These are phyloP conservation scores for Mortierella sp. DNA, from an alignment of 371 early-diverging fungal genomes.

Conservation along the genomic window DNA sequence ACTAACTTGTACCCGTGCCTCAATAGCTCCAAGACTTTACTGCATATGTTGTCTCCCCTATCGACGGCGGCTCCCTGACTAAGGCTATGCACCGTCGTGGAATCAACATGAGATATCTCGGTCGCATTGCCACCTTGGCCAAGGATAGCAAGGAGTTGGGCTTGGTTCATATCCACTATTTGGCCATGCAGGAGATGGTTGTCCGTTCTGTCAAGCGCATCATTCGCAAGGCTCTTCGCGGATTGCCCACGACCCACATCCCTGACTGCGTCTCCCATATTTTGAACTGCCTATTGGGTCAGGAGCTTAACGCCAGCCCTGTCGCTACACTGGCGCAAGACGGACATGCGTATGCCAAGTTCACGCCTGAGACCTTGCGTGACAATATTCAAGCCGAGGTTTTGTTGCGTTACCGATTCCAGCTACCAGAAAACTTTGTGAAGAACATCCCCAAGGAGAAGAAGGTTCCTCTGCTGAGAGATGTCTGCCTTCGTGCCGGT, in stretches of 20 bases:
- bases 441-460: conserved; percentile 60
- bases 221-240: conserved; percentile 75
- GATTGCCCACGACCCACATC: conserved; percentile 67
- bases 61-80: conserved; percentile 87
- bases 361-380: conserved; percentile 75
- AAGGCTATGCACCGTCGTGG: conserved; percentile 92
- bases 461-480: conserved; percentile 82
- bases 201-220: conserved; percentile 88
- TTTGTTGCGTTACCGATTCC: conserved; percentile 81
- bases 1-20: background rate
- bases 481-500: conserved; percentile 86
- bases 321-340: conserved; percentile 55
- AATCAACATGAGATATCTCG: conserved; percentile 97
- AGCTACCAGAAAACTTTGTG: conserved; percentile 67
- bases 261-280: conserved; percentile 82
- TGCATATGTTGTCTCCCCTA: conserved; percentile 78
- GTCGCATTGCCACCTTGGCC: conserved; percentile 75
- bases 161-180: conserved; percentile 65
- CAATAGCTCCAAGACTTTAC: conserved; percentile 75
- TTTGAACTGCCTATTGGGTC: conserved; percentile 85
- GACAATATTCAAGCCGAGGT: conserved; percentile 72
- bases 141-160: conserved; percentile 69
- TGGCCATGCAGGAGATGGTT: conserved; percentile 87
- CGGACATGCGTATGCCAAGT: conserved; percentile 58
- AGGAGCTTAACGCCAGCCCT: conserved; percentile 69